Percentiles rank a stretch among this genome's conserved stretches.
These are phyloP conservation scores for Moelleriella libera DNA, from an alignment of 2,329 filamentous ascomycete genomes.

Conservation along the genomic window DNA sequence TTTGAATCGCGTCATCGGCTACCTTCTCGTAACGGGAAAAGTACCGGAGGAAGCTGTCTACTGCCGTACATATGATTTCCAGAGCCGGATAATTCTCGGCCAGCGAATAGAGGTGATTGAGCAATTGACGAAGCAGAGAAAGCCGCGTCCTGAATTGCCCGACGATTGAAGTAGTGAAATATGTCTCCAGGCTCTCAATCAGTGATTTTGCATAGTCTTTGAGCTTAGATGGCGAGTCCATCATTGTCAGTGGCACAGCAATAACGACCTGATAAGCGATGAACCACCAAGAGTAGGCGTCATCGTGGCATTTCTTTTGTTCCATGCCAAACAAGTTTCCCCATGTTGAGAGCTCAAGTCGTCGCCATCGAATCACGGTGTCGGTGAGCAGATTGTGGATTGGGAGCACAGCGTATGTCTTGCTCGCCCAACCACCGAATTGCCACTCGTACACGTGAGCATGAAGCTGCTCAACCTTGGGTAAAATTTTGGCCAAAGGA, in stretches of 20 bases:
- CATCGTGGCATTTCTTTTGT: slow-evolving; percentile 56
- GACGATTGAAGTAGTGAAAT: slow-evolving; percentile 64
- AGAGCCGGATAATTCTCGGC: slow-evolving; percentile 44
- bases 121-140: slow-evolving; percentile 49
- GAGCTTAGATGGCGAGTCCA: slow-evolving; percentile 43
- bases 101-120: slow-evolving; percentile 51
- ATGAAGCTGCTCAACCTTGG: slow-evolving; percentile 78
- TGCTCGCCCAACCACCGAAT: slow-evolving; percentile 68
- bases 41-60: slow-evolving; percentile 65
- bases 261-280: slow-evolving; percentile 85
- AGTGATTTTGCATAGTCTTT: slow-evolving; percentile 51
- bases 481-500: slow-evolving; percentile 74
- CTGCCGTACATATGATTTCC: slow-evolving; percentile 42
- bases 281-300: slow-evolving; percentile 90
- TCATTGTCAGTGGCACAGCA: slow-evolving; percentile 55
- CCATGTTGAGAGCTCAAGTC: slow-evolving; percentile 87
- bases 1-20: slow-evolving; percentile 49
- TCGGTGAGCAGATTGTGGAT: slow-evolving; percentile 69
- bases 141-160: slow-evolving; percentile 71
- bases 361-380: slow-evolving; percentile 76
- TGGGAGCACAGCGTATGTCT: slow-evolving; percentile 52
- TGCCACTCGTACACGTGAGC: slow-evolving; percentile 87
- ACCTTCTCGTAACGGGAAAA: slow-evolving; percentile 57
- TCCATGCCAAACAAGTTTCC: slow-evolving; percentile 78
- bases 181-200: slow-evolving; percentile 62